These are phyloP conservation scores for Diutina neorugosa DNA, from an alignment of 1,139 yeast genomes.

Conservation along the genomic window DNA sequence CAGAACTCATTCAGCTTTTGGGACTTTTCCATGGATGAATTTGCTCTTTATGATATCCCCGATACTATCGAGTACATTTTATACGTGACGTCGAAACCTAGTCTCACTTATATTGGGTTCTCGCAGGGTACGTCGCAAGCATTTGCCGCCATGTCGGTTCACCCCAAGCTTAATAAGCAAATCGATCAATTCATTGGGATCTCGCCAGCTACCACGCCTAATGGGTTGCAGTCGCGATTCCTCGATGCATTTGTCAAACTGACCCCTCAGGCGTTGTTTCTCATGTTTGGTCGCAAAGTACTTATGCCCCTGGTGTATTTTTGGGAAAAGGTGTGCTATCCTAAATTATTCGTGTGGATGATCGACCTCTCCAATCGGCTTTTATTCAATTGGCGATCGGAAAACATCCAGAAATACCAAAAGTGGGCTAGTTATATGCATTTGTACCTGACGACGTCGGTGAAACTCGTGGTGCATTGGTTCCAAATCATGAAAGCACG, in stretches of 20 bases:
- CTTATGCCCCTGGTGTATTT: conserved; percentile 67
- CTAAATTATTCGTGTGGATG: conserved; percentile 62
- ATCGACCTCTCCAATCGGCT: conserved; percentile 59
- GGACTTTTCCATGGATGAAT: conserved; percentile 81
- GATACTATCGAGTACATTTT: conserved; percentile 53
- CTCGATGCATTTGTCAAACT: conserved; percentile 70
- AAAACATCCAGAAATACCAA: conserved; percentile 58
- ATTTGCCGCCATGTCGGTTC: conserved; percentile 67
- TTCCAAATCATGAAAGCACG: conserved; percentile 80
- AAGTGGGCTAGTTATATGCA: conserved; percentile 73
- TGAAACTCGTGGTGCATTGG: conserved; percentile 92
- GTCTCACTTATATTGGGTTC: conserved; percentile 67
- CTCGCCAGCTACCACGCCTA: conserved; percentile 93
- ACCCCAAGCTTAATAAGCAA: conserved; percentile 54
- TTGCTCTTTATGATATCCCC: conserved; percentile 76
- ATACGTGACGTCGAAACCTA: conserved; percentile 13
- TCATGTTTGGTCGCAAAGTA: conserved; percentile 63
- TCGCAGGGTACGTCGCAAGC: conserved; percentile 91
- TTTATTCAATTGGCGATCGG: conserved; percentile 69
- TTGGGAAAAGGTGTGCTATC: conserved; percentile 77
- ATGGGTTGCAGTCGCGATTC: conserved; percentile 63
- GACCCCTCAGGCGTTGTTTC: conserved; percentile 62
- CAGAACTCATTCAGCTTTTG: conserved; percentile 45
- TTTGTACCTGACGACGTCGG: conserved; percentile 81
- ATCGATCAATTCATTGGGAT: conserved; percentile 66